Evolutionary conservation across 768 basidiomycete genomes (phyloP), one percentile per base, ranked within the genome.

Genomic region (Psilocybe tampanensis): DNA sequence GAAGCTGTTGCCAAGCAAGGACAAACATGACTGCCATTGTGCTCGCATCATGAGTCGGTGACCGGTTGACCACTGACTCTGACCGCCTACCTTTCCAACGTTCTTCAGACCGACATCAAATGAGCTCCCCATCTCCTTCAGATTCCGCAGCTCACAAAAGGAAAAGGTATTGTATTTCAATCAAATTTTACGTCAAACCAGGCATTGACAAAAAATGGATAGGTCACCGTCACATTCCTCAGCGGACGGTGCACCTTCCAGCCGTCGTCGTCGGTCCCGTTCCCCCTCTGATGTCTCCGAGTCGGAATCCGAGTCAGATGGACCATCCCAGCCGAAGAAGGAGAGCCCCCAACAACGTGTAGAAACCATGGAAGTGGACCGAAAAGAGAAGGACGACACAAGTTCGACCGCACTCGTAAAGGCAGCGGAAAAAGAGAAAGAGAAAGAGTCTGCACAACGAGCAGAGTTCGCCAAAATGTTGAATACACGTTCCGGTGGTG

Each of bases 381-480:
- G 47, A 7, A 50, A 45, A 9, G 44, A 60, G 82, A 82, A 61
- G 63, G 74, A 42, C 6, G 24, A 5, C 4, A 74, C 82, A 54
- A 86, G 86, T 65, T 78, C 60, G 76, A 70, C 45, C 3, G 64
- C 82, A 80, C 52, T 50, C 79, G 55, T 79, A 76, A 69, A 80
- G 81, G 60, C 69, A 67, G 60, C 34, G n/a, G 59, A 68, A 34
- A 67, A 69, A 58, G 70, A 67, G 29, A 66, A 66, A 44, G 70
- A 77, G 56, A 78, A 80, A 68, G 77, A 77, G 43, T 85, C 83
- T 50, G 90, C 93, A 63, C 85, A 88, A 17, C 80, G 86, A 62
- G 93, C 92, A 22, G 95, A 97, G 71, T 95, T 96, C 67, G 86
- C 91, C 3, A 96, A 96, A 73, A 80, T 96, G 57, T 69, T 90